These are phyloP conservation scores for Monosporascus sp. DNA, from an alignment of 2,329 filamentous ascomycete genomes.

Conservation along the genomic window DNA sequence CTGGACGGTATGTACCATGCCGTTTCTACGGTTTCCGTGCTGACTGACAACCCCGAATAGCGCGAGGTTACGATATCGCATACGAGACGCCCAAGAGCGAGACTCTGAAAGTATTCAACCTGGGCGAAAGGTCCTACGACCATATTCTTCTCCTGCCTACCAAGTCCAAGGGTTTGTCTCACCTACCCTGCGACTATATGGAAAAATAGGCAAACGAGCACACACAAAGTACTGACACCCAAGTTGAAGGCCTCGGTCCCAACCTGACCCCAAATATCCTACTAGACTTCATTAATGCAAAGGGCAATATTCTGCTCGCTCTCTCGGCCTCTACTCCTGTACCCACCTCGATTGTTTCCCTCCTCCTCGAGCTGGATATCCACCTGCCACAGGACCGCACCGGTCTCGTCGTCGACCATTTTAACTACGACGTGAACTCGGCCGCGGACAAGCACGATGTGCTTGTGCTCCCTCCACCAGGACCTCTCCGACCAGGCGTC, in stretches of 20 bases:
- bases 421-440: constrained; percentile 78
- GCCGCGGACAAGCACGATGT: constrained; percentile 84
- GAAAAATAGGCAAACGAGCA: not conserved
- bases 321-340: constrained; percentile 68
- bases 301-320: constrained; percentile 86
- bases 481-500: constrained; percentile 59
- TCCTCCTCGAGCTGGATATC: constrained; percentile 86
- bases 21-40: too few relatives aligned
- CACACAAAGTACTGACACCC: constrained; percentile 1
- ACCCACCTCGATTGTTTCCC: constrained; percentile 66
- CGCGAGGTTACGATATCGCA: constrained; percentile 72
- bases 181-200: constrained; percentile 1
- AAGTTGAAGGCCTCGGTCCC: constrained; percentile 68
- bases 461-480: constrained; percentile 68
- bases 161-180: constrained; percentile 72
- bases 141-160: constrained; percentile 84
- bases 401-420: constrained; percentile 86
- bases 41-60: constrained; percentile 39
- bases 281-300: constrained; percentile 83
- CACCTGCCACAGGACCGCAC: constrained; percentile 80
- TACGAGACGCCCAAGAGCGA: constrained; percentile 83
- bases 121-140: constrained; percentile 85
- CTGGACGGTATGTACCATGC: constrained; percentile 52
- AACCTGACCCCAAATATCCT: constrained; percentile 80
- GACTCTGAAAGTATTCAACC: constrained; percentile 70